phyloP scores from a whole-genome alignment of 148 eudicot genomes.

The Arbutus unedo region DNA sequence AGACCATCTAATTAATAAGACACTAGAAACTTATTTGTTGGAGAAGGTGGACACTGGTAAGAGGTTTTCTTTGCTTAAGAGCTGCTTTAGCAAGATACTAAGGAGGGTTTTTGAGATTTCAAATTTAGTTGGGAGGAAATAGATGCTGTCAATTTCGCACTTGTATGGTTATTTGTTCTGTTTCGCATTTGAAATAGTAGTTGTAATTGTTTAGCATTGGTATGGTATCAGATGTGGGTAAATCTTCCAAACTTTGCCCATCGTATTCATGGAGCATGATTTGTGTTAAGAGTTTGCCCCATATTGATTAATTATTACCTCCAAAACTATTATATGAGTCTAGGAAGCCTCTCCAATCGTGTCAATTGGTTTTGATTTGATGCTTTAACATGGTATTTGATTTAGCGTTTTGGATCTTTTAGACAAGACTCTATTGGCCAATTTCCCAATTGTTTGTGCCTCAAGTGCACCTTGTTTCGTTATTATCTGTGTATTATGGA shows the following conservation, averaged over 20 bases:
- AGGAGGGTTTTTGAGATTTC: background rate
- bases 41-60: constrained; percentile 52
- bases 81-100: background rate
- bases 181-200: too few relatives aligned
- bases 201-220: background rate
- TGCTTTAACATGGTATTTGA: too few relatives aligned
- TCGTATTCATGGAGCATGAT: background rate
- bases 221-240: background rate
- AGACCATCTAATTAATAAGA: constrained; percentile 72
- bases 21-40: constrained; percentile 54
- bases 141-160: background rate
- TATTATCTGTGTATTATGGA: too few relatives aligned
- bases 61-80: background rate
- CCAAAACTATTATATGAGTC: too few relatives aligned
- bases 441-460: too few relatives aligned
- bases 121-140: background rate
- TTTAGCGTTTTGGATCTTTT: too few relatives aligned
- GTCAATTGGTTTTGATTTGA: too few relatives aligned
- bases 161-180: background rate
- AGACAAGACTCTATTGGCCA: too few relatives aligned
- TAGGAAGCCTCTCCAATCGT: too few relatives aligned
- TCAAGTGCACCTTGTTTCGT: too few relatives aligned
- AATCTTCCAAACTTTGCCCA: background rate
- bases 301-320: too few relatives aligned
- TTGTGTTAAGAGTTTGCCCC: too few relatives aligned